Conservation (phyloP, 129 eudicot genomes). For the Artemisia argyi region DNA sequence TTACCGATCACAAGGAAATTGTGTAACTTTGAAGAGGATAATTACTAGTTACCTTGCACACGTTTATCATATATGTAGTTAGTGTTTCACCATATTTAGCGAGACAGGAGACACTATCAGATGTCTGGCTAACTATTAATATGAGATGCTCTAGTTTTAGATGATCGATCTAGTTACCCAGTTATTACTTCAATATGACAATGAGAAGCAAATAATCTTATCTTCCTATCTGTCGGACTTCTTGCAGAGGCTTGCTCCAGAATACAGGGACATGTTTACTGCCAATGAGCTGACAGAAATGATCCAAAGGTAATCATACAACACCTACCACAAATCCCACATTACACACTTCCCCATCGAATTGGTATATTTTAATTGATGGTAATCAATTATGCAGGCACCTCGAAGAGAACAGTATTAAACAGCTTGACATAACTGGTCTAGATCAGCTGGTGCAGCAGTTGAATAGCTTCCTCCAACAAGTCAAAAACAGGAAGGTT, state of each 20-base stretch:
- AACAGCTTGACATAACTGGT: constrained; percentile 21
- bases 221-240: neutral
- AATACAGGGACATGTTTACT: neutral
- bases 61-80: too few relatives aligned
- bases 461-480: constrained; percentile 20
- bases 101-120: too few relatives aligned
- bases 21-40: too few relatives aligned
- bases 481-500: constrained; percentile 30
- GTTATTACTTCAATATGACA: neutral
- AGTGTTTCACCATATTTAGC: too few relatives aligned
- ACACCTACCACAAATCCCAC: neutral
- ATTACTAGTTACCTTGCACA: too few relatives aligned
- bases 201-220: neutral
- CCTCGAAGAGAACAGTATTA: constrained; percentile 21
- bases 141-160: too few relatives aligned
- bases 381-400: constrained; percentile 23
- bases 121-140: too few relatives aligned
- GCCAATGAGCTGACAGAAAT: constrained; percentile 25
- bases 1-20: too few relatives aligned
- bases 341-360: neutral
- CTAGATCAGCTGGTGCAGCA: constrained; percentile 26
- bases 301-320: constrained; percentile 21
- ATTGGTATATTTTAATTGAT: neutral
- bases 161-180: neutral
- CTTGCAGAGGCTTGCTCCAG: constrained; percentile 22